These are phyloP conservation scores for Cryptosporidium bovis DNA, from an alignment of 169 alveolate species.

Conservation along the genomic window DNA sequence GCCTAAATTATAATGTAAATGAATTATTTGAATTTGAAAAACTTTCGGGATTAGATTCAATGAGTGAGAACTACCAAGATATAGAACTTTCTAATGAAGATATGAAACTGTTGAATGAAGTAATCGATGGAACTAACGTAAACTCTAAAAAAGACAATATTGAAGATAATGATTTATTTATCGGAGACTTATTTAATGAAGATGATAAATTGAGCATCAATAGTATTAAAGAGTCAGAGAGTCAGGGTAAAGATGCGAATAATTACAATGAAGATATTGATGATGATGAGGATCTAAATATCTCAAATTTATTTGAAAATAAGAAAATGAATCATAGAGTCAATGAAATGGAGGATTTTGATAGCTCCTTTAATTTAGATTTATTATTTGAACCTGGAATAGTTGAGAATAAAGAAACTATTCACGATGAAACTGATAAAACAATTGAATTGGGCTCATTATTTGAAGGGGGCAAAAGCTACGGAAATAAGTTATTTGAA, in stretches of 20 bases:
- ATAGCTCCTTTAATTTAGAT: background rate
- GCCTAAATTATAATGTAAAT: no score
- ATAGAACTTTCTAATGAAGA: background rate
- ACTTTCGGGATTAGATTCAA: background rate
- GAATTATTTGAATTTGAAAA: no score
- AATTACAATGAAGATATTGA: slow-evolving; percentile 1
- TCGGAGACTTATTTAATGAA: no score
- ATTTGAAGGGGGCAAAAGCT: background rate
- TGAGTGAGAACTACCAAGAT: background rate
- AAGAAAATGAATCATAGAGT: background rate
- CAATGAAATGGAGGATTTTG: background rate
- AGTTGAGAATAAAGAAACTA: background rate
- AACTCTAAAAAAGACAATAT: background rate
- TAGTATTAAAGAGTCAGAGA: background rate
- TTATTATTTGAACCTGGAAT: background rate
- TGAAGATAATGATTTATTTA: background rate
- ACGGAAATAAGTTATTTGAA: background rate
- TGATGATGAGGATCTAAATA: background rate
- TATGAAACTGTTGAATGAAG: background rate
- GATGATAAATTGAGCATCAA: background rate
- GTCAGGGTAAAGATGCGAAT: no score
- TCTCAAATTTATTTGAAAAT: background rate
- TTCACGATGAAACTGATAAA: slow-evolving; percentile 4
- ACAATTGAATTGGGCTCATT: background rate
- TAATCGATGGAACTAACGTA: background rate